Conservation (phyloP, 2,329 filamentous ascomycete genomes). For the Aspergillus ochraceus region DNA sequence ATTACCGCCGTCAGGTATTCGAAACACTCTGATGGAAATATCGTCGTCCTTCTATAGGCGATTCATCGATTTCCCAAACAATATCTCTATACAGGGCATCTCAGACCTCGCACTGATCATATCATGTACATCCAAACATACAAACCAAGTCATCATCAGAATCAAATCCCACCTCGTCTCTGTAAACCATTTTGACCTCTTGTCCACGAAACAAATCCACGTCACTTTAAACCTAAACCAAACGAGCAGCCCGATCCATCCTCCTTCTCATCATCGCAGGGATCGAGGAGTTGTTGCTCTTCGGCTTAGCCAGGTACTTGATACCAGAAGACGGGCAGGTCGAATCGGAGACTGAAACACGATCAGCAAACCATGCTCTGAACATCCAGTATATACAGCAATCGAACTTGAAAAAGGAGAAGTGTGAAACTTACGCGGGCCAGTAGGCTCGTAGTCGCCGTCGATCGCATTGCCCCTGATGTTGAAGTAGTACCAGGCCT, state of each 20-base stretch:
- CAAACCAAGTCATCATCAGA: background rate
- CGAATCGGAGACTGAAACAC: slow-evolving; percentile 39
- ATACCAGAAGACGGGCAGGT: slow-evolving; percentile 64
- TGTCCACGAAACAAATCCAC: background rate
- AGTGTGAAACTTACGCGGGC: slow-evolving; percentile 43
- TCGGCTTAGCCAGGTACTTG: slow-evolving; percentile 62
- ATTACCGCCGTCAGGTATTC: background rate
- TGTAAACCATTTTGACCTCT: background rate
- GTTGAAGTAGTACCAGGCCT: slow-evolving; percentile 57
- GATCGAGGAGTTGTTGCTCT: slow-evolving; percentile 1
- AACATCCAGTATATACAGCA: background rate
- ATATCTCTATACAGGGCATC: background rate
- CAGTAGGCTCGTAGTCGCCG: slow-evolving; percentile 60
- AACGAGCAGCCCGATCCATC: slow-evolving; percentile 2
- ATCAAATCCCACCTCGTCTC: background rate
- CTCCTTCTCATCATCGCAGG: background rate
- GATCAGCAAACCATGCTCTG: background rate
- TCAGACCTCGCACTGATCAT: background rate
- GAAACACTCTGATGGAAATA: background rate
- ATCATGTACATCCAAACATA: background rate
- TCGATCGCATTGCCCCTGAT: slow-evolving; percentile 59
- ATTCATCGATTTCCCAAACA: background rate
- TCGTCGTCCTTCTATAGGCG: background rate
- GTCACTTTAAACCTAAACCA: background rate
- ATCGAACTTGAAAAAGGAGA: too few species aligned